Conservation (phyloP, 2,329 filamentous ascomycete genomes). For the Alternaria burnsii region DNA sequence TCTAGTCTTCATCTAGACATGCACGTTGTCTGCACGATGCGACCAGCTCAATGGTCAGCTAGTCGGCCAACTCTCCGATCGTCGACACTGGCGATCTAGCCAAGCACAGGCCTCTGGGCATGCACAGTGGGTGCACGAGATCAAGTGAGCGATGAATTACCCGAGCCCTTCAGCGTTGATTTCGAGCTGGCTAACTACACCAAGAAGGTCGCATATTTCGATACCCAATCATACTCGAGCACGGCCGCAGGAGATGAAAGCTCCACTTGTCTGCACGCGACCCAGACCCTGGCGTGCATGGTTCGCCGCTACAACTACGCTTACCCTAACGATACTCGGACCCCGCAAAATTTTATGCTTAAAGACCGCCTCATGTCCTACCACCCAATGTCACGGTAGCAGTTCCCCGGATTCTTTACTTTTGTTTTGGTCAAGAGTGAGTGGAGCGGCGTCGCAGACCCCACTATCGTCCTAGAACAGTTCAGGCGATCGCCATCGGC, state of each 20-base stretch:
- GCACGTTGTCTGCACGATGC: neutral
- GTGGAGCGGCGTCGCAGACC: conserved; percentile 11
- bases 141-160: conserved; percentile 1
- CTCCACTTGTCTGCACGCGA: conserved; percentile 32
- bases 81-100: conserved; percentile 8
- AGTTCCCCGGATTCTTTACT: conserved; percentile 24
- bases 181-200: conserved; percentile 13
- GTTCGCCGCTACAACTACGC: conserved; percentile 16
- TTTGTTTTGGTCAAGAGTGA: conserved; percentile 8
- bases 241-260: conserved; percentile 13
- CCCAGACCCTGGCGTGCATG: conserved; percentile 26
- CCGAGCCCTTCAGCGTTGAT: conserved; percentile 1
- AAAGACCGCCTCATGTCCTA: conserved; percentile 27
- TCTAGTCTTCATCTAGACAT: neutral
- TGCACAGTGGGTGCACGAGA: conserved; percentile 9
- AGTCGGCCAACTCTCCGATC: conserved; percentile 8
- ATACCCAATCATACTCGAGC: conserved; percentile 21
- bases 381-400: conserved; percentile 23
- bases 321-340: conserved; percentile 16
- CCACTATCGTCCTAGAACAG: conserved; percentile 8
- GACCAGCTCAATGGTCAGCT: conserved; percentile 2
- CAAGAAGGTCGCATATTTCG: conserved; percentile 21
- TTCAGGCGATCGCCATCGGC: conserved; percentile 7
- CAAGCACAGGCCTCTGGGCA: conserved; percentile 6
- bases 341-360: conserved; percentile 38